A percentile compares a stretch with the other conserved stretches of the same genome.
These are phyloP conservation scores for Leccinum subrobustum DNA, from an alignment of 1,284 basidiomycete genomes.

Conservation along the genomic window DNA sequence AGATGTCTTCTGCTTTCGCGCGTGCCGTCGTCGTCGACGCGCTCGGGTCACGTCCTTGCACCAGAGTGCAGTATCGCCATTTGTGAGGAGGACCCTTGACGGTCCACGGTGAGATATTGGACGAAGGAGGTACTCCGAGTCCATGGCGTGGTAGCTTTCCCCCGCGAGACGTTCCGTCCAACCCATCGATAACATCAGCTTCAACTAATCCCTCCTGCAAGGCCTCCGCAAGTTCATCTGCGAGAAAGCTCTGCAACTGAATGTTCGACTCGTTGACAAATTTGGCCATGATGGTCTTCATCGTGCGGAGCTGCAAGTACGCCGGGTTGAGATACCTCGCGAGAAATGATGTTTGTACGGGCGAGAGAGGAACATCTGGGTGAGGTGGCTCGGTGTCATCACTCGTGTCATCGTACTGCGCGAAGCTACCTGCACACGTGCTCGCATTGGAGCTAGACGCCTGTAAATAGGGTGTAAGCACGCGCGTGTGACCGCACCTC, in stretches of 20 bases:
- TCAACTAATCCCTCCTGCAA: slow-evolving; percentile 67
- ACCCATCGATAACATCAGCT: slow-evolving; percentile 68
- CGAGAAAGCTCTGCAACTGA: slow-evolving; percentile 87
- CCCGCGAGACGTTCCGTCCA: slow-evolving; percentile 48
- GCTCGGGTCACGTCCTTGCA: background rate
- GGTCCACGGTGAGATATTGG: slow-evolving; percentile 60
- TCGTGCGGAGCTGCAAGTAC: slow-evolving; percentile 82
- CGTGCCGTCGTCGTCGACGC: slow-evolving; percentile 25
- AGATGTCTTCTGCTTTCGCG: slow-evolving; percentile 46
- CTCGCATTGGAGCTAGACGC: slow-evolving; percentile 53
- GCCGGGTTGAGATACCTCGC: slow-evolving; percentile 86
- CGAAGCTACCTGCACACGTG: slow-evolving; percentile 41
- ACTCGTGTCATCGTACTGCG: slow-evolving; percentile 48
- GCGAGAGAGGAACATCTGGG: slow-evolving; percentile 53
- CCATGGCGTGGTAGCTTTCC: slow-evolving; percentile 65
- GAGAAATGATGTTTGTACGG: slow-evolving; percentile 68
- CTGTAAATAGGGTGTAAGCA: slow-evolving; percentile 30
- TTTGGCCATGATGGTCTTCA: slow-evolving; percentile 77
- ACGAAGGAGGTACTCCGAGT: slow-evolving; percentile 45
- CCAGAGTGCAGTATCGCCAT: slow-evolving; percentile 83
- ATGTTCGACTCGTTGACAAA: slow-evolving; percentile 90
- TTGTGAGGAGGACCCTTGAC: slow-evolving; percentile 91
- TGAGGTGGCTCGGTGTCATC: slow-evolving; percentile 43
- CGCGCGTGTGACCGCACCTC: background rate
- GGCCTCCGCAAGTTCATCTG: slow-evolving; percentile 60